Conservation (phyloP, 129 eudicot species). For the Flaveria sonorensis region DNA sequence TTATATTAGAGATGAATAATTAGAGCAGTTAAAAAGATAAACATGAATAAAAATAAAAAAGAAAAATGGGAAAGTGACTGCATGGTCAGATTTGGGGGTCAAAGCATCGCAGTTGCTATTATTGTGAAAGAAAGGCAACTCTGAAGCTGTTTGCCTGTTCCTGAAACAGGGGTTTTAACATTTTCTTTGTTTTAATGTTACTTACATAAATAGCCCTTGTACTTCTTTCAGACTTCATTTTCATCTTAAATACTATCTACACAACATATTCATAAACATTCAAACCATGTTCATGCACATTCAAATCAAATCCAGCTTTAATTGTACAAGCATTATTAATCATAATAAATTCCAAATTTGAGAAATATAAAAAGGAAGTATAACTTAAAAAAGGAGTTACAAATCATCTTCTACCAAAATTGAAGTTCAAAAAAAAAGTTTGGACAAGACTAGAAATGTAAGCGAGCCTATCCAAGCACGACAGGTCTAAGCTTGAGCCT, state of each 20-base stretch:
- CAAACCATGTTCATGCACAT: neutral
- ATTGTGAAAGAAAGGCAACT: conserved; percentile 39
- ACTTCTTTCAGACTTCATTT: conserved; percentile 11
- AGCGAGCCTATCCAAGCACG: no score
- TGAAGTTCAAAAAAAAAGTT: no score
- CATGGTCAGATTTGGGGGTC: conserved; percentile 30
- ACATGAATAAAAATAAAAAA: neutral
- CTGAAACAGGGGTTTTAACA: conserved; percentile 35
- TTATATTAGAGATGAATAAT: neutral
- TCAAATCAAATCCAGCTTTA: neutral
- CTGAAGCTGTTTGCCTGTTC: conserved; percentile 30
- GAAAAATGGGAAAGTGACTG: conserved; percentile 30
- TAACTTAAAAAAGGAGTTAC: no score
- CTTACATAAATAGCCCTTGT: conserved; percentile 26
- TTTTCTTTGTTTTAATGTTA: conserved; percentile 26
- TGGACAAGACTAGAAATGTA: no score
- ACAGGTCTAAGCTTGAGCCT: no score
- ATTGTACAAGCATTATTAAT: no score
- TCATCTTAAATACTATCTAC: conserved; percentile 3
- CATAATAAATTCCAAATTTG: neutral
- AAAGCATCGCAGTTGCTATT: conserved; percentile 39
- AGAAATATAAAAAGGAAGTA: no score
- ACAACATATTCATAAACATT: neutral
- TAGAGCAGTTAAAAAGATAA: neutral
- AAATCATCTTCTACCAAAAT: no score